Base-by-base conservation (phyloP, 2,329 filamentous ascomycete species). In the Exophiala calicioides region DNA sequence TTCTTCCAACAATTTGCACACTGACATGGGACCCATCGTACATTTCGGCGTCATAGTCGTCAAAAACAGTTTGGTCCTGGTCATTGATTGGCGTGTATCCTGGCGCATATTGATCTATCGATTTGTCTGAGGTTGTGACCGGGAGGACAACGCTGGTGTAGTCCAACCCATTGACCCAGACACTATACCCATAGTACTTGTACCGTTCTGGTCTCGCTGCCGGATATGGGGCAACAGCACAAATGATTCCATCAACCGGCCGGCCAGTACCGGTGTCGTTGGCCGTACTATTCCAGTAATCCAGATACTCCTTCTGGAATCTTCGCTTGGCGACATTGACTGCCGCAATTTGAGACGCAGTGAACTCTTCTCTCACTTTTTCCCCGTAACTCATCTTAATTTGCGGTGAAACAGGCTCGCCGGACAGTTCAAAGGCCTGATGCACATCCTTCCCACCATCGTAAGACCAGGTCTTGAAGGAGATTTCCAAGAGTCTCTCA, bases 271-370 rank as follows among this genome's bases (percentile, higher is more conserved):
- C 73, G 0, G 77, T 80, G n/a, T 68, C 35, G 3, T 68, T 62
- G 0, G 64, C 68, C 0, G 78, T 82, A 10, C 68, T 73, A 51
- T 82, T 82, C 81, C 80, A 84, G 58, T 82, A 84, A 40, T 84
- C 80, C 62, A 81, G 73, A 53, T 84, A 85, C 13, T 70, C 64
- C 47, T 77, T 77, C 56, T 82, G 78, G 38, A 73, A 78, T 19
- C 76, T 68, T 1, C 80, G 69, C 47, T 79, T 79, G 12, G 65
- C 62, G 2, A 82, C 62, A 4, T 82, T 83, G 35, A 73, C 55
- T 2, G 62, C 67, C 34, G 74, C 70, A 40, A 77, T 70, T 18
- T 72, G 64, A 4, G 56, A 62, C 1, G 71, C 72, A 32, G 56
- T 73, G 48, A 53, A 67, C 59, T 75, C 60, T 58, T 58, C 5